These are phyloP conservation scores for Coemansia sp. DNA, from an alignment of 192 early-diverging fungal species.

Conservation along the genomic window DNA sequence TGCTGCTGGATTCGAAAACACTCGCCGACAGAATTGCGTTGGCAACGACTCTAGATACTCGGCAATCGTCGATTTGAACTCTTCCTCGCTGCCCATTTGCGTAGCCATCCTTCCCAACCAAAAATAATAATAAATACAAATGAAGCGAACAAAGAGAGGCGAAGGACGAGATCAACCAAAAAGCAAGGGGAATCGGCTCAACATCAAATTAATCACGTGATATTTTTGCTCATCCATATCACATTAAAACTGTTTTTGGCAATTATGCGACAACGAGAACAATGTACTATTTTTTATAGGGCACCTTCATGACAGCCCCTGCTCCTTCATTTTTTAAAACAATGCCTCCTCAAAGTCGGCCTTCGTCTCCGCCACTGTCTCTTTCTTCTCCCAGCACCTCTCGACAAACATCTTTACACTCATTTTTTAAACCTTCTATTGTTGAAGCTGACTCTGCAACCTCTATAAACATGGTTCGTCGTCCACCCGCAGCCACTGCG, in stretches of 20 bases:
- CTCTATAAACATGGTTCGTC: neutral
- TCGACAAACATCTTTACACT: slow-evolving; percentile 4
- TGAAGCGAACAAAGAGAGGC: neutral
- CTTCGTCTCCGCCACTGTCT: neutral
- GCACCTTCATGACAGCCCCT: neutral
- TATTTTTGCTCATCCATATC: neutral
- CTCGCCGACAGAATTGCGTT: slow-evolving; percentile 67
- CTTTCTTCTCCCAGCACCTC: neutral
- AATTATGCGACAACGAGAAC: neutral
- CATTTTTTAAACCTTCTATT: neutral
- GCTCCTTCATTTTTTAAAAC: neutral
- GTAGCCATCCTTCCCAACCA: neutral
- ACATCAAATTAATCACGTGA: neutral
- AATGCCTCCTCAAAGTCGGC: neutral
- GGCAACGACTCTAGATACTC: slow-evolving; percentile 82
- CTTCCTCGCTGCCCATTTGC: slow-evolving; percentile 47
- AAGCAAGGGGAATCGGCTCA: neutral
- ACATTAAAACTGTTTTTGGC: neutral
- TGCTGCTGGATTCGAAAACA: slow-evolving; percentile 90
- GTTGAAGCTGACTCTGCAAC: neutral
- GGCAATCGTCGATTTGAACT: slow-evolving; percentile 75
- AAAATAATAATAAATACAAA: neutral
- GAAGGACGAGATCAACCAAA: neutral
- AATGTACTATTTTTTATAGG: neutral
- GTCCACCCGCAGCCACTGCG: neutral